Evolutionary conservation across 192 early-diverging fungal genomes (phyloP), one percentile per base, ranked within the genome.

Genomic region (Entomortierella beljakovae): DNA sequence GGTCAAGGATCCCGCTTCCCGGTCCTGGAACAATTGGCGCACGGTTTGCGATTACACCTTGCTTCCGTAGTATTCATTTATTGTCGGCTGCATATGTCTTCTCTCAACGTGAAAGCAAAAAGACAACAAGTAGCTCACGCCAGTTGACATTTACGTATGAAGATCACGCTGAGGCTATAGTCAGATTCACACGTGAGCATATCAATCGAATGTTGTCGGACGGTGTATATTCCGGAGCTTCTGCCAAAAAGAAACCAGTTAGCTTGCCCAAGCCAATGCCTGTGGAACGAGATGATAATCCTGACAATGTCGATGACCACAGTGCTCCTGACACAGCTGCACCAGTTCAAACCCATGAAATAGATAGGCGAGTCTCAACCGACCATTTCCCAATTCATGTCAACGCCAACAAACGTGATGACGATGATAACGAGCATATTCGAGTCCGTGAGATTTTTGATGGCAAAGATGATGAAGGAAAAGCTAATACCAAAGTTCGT

Each of bases 181-280:
- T 79, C 26, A 60, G 75, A 1, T 79, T 79, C 40, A 65, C 75
- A 23, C 75, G 67, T 8, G 75, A 79, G 33, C 75, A 79, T 11
- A 70, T 79, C 20, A 79, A 79, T 40, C 75, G 75, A 2, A 79
- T 79, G 75, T 64, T 79, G 66, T 70, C 75, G 16, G 48, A 65
- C 13, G 37, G 50, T 0, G 55, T 65, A 7, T 79, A 60, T 13
- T 23, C n/a, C n/a, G n/a, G n/a, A n/a, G n/a, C n/a, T n/a, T n/a
- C 57, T n/a, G 57, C 67, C 18, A 23, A 20, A 33, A 70, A 65
- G 32, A 18, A 40, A 46, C 40, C 46, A 25, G 20, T 29, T 33
- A 50, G 51, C 18, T 18, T 54, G 57, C 26, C 38, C 31, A 29
- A 63, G 18, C 23, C 28, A 33, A 25, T 35, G 10, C 43, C 43